These are phyloP conservation scores for Lepidium didymum DNA, from an alignment of 345 rosid species.

Conservation along the genomic window DNA sequence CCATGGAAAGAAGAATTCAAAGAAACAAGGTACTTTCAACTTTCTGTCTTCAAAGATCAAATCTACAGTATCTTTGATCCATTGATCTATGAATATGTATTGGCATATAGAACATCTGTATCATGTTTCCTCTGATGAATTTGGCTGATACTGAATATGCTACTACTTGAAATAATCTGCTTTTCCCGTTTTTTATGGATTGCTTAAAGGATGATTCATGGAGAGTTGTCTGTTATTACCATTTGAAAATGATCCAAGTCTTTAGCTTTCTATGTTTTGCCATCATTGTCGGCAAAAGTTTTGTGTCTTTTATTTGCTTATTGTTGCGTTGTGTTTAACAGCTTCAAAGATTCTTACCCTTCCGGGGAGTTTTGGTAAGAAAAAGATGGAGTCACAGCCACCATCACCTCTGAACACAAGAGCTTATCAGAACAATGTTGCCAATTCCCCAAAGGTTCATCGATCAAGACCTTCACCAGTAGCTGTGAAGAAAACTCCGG, in stretches of 20 bases:
- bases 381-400: conserved; percentile 47
- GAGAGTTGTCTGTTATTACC: neutral
- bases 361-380: conserved; percentile 55
- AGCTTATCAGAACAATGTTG: conserved; percentile 18
- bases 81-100: neutral
- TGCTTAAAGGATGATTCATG: neutral
- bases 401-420: conserved; percentile 35
- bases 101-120: neutral
- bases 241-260: neutral
- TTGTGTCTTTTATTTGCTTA: neutral
- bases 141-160: neutral
- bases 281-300: neutral
- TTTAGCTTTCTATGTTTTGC: neutral
- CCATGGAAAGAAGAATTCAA: conserved; percentile 26
- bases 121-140: neutral
- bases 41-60: neutral
- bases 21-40: conserved; percentile 24
- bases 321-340: conserved; percentile 23
- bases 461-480: conserved; percentile 37
- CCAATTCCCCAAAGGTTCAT: conserved; percentile 24
- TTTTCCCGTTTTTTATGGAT: neutral
- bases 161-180: neutral
- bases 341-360: conserved; percentile 45
- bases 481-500: conserved; percentile 27
- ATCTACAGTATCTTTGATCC: neutral